Evolutionary conservation across 805 yeast species (phyloP).

Genomic region (Yamadazyma takamatsuzukensis): DNA sequence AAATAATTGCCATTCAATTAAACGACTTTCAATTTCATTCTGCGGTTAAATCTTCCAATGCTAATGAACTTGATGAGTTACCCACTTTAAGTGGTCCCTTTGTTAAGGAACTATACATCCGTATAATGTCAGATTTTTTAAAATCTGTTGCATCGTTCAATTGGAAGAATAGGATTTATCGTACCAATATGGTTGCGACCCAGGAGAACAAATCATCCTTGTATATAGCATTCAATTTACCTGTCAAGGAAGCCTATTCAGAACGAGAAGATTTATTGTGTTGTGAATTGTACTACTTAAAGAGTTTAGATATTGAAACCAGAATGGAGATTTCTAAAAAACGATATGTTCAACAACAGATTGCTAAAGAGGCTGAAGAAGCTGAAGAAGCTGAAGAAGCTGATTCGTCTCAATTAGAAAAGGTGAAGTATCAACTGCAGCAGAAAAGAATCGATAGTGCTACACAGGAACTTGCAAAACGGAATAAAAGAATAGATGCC

Average conservation of each 20-base stretch:
- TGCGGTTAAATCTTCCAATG: slow-evolving; percentile 6
- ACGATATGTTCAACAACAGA: slow-evolving; percentile 1
- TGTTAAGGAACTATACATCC: slow-evolving; percentile 18
- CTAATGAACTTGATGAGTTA: slow-evolving; percentile 15
- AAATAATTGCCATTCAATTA: slow-evolving; percentile 30
- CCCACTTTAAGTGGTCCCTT: slow-evolving; percentile 25
- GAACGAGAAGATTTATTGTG: slow-evolving; percentile 16
- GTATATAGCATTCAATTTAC: slow-evolving; percentile 11
- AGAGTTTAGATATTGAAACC: slow-evolving; percentile 19
- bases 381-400: slow-evolving; percentile 1
- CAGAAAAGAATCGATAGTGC: slow-evolving; percentile 15
- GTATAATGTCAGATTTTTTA: slow-evolving; percentile 15
- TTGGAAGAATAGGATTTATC: slow-evolving; percentile 7
- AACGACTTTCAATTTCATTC: slow-evolving; percentile 17
- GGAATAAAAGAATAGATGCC: slow-evolving; percentile 18
- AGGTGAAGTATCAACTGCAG: slow-evolving; percentile 14
- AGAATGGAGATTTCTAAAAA: slow-evolving; percentile 10
- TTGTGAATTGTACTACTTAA: slow-evolving; percentile 19
- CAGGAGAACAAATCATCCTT: slow-evolving; percentile 3
- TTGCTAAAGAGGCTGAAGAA: background rate
- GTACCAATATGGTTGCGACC: slow-evolving; percentile 3
- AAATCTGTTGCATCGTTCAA: slow-evolving; percentile 5
- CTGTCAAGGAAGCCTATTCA: slow-evolving; percentile 13
- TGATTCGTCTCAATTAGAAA: slow-evolving; percentile 7
- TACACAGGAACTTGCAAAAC: slow-evolving; percentile 20